These are phyloP conservation scores for Zhuliangozyma parablackwelliae DNA, from an alignment of 1,139 yeast species.

Conservation along the genomic window DNA sequence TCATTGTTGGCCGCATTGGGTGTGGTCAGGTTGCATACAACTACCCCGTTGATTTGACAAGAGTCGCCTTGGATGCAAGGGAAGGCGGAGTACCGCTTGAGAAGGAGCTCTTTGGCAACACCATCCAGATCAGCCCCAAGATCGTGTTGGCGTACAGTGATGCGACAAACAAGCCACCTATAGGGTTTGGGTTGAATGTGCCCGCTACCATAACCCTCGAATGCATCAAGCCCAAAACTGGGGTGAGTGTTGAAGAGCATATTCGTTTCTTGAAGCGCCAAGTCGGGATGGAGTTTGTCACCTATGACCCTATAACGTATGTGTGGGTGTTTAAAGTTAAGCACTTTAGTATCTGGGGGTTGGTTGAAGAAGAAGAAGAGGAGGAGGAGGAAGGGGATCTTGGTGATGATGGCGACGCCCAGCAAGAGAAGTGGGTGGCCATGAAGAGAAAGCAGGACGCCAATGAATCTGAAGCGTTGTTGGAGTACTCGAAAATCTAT, in stretches of 20 bases:
- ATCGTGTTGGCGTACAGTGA: conserved; percentile 61
- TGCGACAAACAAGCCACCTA: conserved; percentile 48
- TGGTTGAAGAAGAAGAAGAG: conserved; percentile 67
- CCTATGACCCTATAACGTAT: conserved; percentile 74
- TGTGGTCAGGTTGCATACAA: conserved; percentile 69
- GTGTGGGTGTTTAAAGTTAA: conserved; percentile 79
- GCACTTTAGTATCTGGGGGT: conserved; percentile 94
- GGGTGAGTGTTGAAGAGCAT: conserved; percentile 22
- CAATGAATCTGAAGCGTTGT: conserved; percentile 19
- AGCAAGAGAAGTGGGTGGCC: conserved; percentile 6
- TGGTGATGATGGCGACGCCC: no score
- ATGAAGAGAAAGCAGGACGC: conserved; percentile 29
- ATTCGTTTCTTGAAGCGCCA: conserved; percentile 49
- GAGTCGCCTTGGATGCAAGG: conserved; percentile 20
- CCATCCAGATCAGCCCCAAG: conserved; percentile 53
- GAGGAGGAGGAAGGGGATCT: conserved; percentile 25
- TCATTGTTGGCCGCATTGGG: conserved; percentile 65
- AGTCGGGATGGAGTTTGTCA: conserved; percentile 70
- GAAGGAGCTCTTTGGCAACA: conserved; percentile 49
- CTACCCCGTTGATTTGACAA: conserved; percentile 69
- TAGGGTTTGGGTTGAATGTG: conserved; percentile 73
- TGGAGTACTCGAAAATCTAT: conserved; percentile 26
- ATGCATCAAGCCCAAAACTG: conserved; percentile 48
- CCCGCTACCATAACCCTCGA: conserved; percentile 83
- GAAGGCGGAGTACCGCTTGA: conserved; percentile 26